Base-by-base conservation (phyloP, 495 filamentous ascomycete species). In the Cairneyella variabilis region DNA sequence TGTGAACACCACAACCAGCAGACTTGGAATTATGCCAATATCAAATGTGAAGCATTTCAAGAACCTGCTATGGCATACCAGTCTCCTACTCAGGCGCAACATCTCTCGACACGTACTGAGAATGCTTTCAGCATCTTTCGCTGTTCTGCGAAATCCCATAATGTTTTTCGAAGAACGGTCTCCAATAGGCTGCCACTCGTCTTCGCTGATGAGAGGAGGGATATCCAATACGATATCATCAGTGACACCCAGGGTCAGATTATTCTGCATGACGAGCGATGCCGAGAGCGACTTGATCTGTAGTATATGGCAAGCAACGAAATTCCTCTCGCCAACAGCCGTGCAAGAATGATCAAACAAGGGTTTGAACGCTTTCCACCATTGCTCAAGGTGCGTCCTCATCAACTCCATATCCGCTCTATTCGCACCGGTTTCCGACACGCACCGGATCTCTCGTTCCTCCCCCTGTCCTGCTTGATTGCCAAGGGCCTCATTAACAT, bases 41-140 rank as follows among this genome's bases (percentile, higher is more conserved):
- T 41, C 53, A 23, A 48, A 55, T 14, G 41, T 43, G 27, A 46
- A 54, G 22, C 27, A 18, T 22, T 39, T 23, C 11, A 39, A 14
- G 18, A 47, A 54, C 10, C 41, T 54, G 23, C 38, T 41, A 40
- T 54, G 20, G 4, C 3, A 28, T 5, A 32, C 42, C n/a, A 54
- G 12, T 20, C 16, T 23, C 22, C 34, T 14, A 0, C 6, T 25
- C 2, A 54, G 42, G 12, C n/a, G 28, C 11, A 54, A 6, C 11
- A 54, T 38, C 20, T 45, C 41, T n/a, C 4, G 23, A 1, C 39
- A 14, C 10, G 27, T 32, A 20, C 27, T 28, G 14, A 9, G 17
- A 18, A 28, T 28, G 9, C 28, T 16, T 30, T 34, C 12, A 2
- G n/a, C 0, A 9, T n/a, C 44, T n/a, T 17, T 23, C 23, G 14